A percentile compares a stretch with the other conserved stretches of the same genome.
Evolutionary conservation across 768 basidiomycete species (phyloP).

Genomic region (Termitomyces sp.): DNA sequence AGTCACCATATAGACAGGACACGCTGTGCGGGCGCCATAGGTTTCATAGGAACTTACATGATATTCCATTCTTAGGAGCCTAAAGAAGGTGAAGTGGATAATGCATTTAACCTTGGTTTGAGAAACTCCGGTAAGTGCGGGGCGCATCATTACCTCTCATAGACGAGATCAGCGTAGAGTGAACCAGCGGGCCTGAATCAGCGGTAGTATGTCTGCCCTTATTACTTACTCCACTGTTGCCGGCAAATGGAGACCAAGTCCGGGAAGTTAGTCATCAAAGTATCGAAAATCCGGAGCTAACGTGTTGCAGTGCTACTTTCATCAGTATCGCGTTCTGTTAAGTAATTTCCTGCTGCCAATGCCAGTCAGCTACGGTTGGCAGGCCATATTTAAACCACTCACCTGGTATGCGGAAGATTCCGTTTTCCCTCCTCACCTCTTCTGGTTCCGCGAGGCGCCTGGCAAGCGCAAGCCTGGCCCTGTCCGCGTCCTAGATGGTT

Average conservation of each 20-base stretch:
- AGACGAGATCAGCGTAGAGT: not conserved
- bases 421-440: not conserved
- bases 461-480: not conserved
- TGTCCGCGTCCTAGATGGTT: slow-evolving; percentile 3
- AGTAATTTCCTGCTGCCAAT: slow-evolving; percentile 1
- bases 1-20: not conserved
- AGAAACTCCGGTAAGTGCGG: slow-evolving; percentile 1
- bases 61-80: not conserved
- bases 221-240: not conserved
- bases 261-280: not conserved
- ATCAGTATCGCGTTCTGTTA: not conserved
- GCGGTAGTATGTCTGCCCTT: not conserved
- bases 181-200: not conserved
- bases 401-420: not conserved
- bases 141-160: not conserved
- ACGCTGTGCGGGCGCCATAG: slow-evolving; percentile 4
- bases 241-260: not conserved
- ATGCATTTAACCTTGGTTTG: not conserved
- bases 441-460: not conserved
- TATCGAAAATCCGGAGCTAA: slow-evolving; percentile 3
- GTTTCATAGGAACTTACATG: slow-evolving; percentile 1
- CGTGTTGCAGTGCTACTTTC: slow-evolving; percentile 6
- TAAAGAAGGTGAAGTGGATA: not conserved
- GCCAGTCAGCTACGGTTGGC: slow-evolving; percentile 3
- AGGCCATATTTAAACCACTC: slow-evolving; percentile 4